A percentile compares a stretch with the other conserved stretches of the same genome.
phyloP scores from a whole-genome alignment of 805 yeast species.

The Lipomyces chichibuensis region DNA sequence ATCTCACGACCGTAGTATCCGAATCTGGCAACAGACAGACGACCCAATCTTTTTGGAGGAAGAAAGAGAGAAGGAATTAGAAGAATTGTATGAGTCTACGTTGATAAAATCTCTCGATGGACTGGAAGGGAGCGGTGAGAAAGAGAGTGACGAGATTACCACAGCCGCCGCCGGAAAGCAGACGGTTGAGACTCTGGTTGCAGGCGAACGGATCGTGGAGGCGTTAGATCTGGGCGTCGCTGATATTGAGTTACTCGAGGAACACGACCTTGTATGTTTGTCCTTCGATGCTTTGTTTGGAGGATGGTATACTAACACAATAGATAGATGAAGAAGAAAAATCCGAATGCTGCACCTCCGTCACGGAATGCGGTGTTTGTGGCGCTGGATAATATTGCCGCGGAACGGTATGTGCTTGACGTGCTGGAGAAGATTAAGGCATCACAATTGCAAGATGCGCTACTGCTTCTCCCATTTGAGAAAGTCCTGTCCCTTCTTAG shows the following conservation, averaged over 20 bases:
- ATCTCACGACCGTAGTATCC: slow-evolving; percentile 89
- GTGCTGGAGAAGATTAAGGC: slow-evolving; percentile 71
- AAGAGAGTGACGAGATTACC: slow-evolving; percentile 48
- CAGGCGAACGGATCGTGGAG: slow-evolving; percentile 91
- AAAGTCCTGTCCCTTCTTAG: slow-evolving; percentile 69
- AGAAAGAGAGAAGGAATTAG: slow-evolving; percentile 94
- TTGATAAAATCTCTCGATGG: slow-evolving; percentile 72
- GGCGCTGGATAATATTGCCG: slow-evolving; percentile 65
- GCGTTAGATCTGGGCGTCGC: slow-evolving; percentile 81
- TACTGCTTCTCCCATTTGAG: slow-evolving; percentile 87
- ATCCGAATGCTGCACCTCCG: slow-evolving; percentile 57
- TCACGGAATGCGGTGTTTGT: slow-evolving; percentile 69
- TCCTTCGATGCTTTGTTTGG: background rate
- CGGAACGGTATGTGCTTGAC: slow-evolving; percentile 78
- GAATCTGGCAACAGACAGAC: slow-evolving; percentile 92
- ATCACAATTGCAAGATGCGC: slow-evolving; percentile 88
- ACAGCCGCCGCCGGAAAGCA: slow-evolving; percentile 70
- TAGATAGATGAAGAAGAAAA: slow-evolving; percentile 50
- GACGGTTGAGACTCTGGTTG: slow-evolving; percentile 87
- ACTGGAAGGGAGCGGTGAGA: slow-evolving; percentile 49
- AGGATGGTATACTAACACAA: background rate
- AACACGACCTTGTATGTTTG: slow-evolving; percentile 46
- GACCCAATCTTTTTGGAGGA: slow-evolving; percentile 97
- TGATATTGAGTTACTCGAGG: slow-evolving; percentile 63
- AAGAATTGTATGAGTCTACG: slow-evolving; percentile 84